Base-by-base conservation (phyloP, 805 yeast genomes). In the Zygoascus bituminiphila region DNA sequence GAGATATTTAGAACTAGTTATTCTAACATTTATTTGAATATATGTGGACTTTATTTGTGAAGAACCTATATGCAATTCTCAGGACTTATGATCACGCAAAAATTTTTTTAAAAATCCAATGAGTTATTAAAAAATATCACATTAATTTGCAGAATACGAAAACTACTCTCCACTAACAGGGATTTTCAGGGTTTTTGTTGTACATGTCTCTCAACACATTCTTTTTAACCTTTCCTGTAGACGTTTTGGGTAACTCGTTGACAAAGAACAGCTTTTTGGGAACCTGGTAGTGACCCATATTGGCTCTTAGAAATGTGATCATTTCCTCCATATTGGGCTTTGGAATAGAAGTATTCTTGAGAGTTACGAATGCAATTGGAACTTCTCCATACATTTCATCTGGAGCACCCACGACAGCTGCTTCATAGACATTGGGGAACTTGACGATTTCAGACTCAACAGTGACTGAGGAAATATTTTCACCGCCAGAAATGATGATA, bases 401-500 rank as follows among this genome's bases (percentile, higher is more conserved):
- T 10, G 62, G 61, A 14, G 58, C 57, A 9, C 64, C 65, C 2
- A 64, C 58, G 17, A 64, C 66, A 1, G 67, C 65, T 19, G 58
- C 62, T 47, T 64, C 68, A 33, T 61, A 52, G 15, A 64, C 60
- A 21, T 51, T 52, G 12, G 57, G 59, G 47, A 61, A 62, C 47
- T 54, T 51, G 44, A 54, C 58, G 10, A 64, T 48, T 12, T 46
- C 54, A 35, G 55, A 51, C 48, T 64, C 68, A 5, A 64, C 66
- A 12, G 59, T 63, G 10, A 64, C 67, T 4, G 67, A 62, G 4
- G 68, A 64, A 48, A 64, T 63, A 52, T 64, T 64, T 46, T 64
- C 68, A 23, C 68, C 68, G 10, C 68, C 68, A 8, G 68, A 62
- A 33, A 64, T 64, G 47, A 64, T 64, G 31, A 64, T 63, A 50